These are phyloP conservation scores for Daldinia concentrica DNA, from an alignment of 495 filamentous ascomycete genomes.

Conservation along the genomic window DNA sequence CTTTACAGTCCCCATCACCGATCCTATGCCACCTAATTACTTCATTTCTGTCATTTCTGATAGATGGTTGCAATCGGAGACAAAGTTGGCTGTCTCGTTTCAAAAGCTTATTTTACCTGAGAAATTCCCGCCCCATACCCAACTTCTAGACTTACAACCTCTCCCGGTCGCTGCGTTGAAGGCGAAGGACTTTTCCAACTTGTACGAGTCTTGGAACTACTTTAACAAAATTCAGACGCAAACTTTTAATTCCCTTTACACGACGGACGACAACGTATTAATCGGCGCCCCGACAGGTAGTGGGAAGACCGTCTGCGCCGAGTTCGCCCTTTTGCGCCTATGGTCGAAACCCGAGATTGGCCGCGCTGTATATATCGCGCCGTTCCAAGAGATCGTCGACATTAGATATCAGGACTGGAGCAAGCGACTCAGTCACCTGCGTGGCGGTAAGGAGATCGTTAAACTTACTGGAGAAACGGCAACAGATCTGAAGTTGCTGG, in stretches of 20 bases:
- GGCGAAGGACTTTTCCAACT: conserved; percentile 77
- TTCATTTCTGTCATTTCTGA: conserved; percentile 96
- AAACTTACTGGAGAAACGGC: conserved; percentile 96
- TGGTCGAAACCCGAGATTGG: conserved; percentile 80
- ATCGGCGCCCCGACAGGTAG: conserved; percentile 89
- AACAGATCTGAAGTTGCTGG: conserved; percentile 88
- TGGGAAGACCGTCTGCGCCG: conserved; percentile 96
- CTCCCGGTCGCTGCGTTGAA: conserved; percentile 89
- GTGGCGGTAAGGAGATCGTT: conserved; percentile 89
- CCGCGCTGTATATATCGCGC: conserved; percentile 92
- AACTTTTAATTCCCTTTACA: conserved; percentile 90
- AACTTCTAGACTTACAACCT: conserved; percentile 87
- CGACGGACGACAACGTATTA: conserved; percentile 91
- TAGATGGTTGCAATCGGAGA: conserved; percentile 98
- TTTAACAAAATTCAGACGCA: conserved; percentile 99
- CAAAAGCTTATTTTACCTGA: conserved; percentile 93
- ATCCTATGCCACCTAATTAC: conserved; percentile 98
- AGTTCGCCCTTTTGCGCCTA: conserved; percentile 89
- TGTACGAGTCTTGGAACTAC: conserved; percentile 85
- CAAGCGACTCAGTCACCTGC: conserved; percentile 72
- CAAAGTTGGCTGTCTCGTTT: conserved; percentile 91
- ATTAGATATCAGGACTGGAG: conserved; percentile 82
- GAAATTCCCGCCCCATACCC: conserved; percentile 94
- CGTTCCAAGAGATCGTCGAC: conserved; percentile 95
- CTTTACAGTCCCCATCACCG: conserved; percentile 94